Conservation (phyloP, 441 rosid species). For the Pelargonium citronellum region DNA sequence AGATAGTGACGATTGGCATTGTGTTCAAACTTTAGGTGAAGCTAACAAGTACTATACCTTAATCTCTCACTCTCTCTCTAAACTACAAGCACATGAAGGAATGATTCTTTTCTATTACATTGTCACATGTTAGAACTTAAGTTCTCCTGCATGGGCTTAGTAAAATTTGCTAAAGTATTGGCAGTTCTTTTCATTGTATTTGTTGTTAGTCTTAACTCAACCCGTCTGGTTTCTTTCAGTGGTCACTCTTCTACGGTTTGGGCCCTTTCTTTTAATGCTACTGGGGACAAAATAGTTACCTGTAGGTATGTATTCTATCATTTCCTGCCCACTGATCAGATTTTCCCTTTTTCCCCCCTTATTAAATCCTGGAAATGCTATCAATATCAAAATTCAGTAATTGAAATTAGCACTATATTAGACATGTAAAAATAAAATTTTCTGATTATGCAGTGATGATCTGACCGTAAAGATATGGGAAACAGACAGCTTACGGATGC, state of each 20-base stretch:
- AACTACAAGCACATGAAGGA: neutral
- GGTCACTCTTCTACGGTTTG: conserved; percentile 91
- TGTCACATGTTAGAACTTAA: conserved; percentile 15
- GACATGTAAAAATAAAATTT: conserved; percentile 11
- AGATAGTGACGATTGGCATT: conserved; percentile 69
- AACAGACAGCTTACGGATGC: conserved; percentile 40
- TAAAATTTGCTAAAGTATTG: neutral
- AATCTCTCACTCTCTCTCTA: conserved; percentile 13
- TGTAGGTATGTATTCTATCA: conserved; percentile 50
- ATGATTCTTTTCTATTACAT: neutral
- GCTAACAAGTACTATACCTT: conserved; percentile 48
- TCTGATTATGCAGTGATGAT: conserved; percentile 46
- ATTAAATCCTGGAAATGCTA: too few species aligned
- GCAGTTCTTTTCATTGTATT: neutral
- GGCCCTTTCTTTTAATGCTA: conserved; percentile 70
- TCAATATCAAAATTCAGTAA: neutral
- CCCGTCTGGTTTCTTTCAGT: conserved; percentile 26
- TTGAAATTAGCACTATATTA: neutral
- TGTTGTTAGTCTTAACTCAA: conserved; percentile 5
- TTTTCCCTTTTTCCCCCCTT: too few species aligned
- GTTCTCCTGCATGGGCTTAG: conserved; percentile 6
- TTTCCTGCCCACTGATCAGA: neutral
- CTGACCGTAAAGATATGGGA: too few species aligned
- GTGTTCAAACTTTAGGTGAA: conserved; percentile 73
- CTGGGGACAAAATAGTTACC: conserved; percentile 85